Conservation (phyloP, 352 stramenopile genomes). For the Aphanomyces astaci region DNA sequence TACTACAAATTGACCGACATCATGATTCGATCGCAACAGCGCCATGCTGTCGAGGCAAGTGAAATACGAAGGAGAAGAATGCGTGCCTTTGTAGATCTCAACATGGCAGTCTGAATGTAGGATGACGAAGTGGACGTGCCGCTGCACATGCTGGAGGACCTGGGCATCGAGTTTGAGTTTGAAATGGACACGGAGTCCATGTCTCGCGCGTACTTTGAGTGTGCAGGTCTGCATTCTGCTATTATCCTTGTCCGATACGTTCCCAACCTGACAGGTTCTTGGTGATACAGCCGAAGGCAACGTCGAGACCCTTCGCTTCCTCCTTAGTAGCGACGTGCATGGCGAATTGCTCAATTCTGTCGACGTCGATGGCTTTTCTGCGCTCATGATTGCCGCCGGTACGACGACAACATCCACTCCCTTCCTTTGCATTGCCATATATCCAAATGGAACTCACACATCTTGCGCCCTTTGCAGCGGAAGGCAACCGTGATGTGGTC, state of each 20-base stretch:
- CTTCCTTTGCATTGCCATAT: too few relatives aligned
- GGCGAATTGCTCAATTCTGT: slow-evolving; percentile 56
- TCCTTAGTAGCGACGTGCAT: slow-evolving; percentile 50
- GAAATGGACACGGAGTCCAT: slow-evolving; percentile 12
- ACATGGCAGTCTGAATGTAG: background rate
- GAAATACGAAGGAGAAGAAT: too few relatives aligned
- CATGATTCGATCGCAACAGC: background rate
- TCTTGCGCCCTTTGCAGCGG: slow-evolving; percentile 29
- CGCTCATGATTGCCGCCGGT: slow-evolving; percentile 66
- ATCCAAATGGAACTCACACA: too few relatives aligned
- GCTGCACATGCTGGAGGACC: background rate
- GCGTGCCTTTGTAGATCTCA: too few relatives aligned
- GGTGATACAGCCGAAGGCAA: slow-evolving; percentile 61
- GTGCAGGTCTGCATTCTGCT: background rate
- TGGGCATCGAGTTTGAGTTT: slow-evolving; percentile 15
- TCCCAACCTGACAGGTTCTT: slow-evolving; percentile 30
- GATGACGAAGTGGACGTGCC: background rate
- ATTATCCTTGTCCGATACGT: background rate
- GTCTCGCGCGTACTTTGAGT: slow-evolving; percentile 14
- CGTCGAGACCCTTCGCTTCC: slow-evolving; percentile 36
- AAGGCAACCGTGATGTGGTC: slow-evolving; percentile 54
- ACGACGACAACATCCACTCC: too few relatives aligned
- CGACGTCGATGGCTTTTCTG: slow-evolving; percentile 78
- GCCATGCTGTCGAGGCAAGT: background rate
- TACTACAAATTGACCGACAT: background rate